Base-by-base conservation (phyloP, 2,329 filamentous ascomycete species). In the Aspergillus hiratsukae region DNA sequence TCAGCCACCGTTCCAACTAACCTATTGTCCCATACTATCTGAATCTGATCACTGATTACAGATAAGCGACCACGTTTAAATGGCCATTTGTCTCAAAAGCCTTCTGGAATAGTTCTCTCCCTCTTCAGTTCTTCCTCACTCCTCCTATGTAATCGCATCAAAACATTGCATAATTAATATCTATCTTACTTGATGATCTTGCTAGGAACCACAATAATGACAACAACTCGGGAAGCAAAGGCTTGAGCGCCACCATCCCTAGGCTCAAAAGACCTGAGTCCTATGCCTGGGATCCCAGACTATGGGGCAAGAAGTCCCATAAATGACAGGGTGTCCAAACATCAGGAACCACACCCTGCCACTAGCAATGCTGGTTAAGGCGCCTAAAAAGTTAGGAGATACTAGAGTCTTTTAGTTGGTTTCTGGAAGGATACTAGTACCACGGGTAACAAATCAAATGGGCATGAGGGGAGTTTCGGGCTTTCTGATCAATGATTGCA, bases 381-480 rank as follows among this genome's bases (percentile, higher is more conserved):
- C 31, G 31, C 14, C 31, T 37, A 37, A 37, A 37, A 37, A 17
- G 31, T 37, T 37, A 37, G 14, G 17, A 37, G 31, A 37, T 14
- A 37, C 31, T 37, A 37, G 31, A 37, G 14, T 17, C 14, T 37
- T 27, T 57, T 61, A 59, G 60, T 55, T 54, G 29, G 52, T 51
- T 62, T 63, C 62, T 63, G 61, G 62, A 63, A 63, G 57, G 51
- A 56, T 51, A 53, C 55, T 54, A 48, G 55, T 51, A 51, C 55
- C 52, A 48, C n/a, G n/a, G n/a, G 53, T 58, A 49, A 53, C 19
- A 58, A 61, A 51, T 49, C 56, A 48, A 48, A 27, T 45, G 29
- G 41, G 48, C 27, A 41, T 53, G 43, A 51, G 29, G 49, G 21
- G 49, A 23, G 23, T 28, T 19, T 28, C 19, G 21, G 25, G 28